Evolutionary conservation across 2,329 filamentous ascomycete species (phyloP), one percentile per base, ranked within the genome.

Genomic region (Blastomyces parvus): DNA sequence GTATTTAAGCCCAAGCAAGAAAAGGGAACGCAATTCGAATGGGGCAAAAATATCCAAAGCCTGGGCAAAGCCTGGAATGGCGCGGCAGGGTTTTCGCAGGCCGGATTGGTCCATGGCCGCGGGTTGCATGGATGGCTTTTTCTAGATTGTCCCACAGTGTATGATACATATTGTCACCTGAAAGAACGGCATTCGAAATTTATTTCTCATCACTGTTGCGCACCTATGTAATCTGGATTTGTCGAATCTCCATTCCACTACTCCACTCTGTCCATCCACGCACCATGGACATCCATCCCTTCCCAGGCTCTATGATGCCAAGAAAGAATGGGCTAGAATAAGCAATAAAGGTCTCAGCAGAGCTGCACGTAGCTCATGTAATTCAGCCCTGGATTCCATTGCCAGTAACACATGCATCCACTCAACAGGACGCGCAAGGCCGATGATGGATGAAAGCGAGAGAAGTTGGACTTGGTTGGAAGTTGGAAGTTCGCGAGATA

Each of bases 1-100:
- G n/a, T 59, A 59, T 59, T 48, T 59, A 59, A 57, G 8, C 40
- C 13, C 27, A 2, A 40, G 11, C 8, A 14, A 33, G 25, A 48
- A 48, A 14, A 14, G n/a, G 40, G 14, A 11, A 44, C 9, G 11
- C 25, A 36, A 48, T 48, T 59, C 57, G n/a, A 48, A 59, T 46
- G 17, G 8, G 42, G 57, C 19, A 59, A 59, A 59, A 48, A 33
- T 46, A 48, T 59, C 57, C 57, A 30, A 59, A 59, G 14, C 40
- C 17, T 44, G 40, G 40, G 5, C 13, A 44, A 4, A n/a, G n/a
- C n/a, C n/a, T n/a, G n/a, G n/a, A n/a, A n/a, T n/a, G 25, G 17
- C 33, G 27, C 8, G 57, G 17, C 42, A 48, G 57, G 36, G 25
- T 48, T 48, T 48, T 17, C n/a, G 30, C 1, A n/a, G 11, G 17